Base-by-base conservation (phyloP, 2,329 filamentous ascomycete genomes). In the Ampelomyces quisqualis region DNA sequence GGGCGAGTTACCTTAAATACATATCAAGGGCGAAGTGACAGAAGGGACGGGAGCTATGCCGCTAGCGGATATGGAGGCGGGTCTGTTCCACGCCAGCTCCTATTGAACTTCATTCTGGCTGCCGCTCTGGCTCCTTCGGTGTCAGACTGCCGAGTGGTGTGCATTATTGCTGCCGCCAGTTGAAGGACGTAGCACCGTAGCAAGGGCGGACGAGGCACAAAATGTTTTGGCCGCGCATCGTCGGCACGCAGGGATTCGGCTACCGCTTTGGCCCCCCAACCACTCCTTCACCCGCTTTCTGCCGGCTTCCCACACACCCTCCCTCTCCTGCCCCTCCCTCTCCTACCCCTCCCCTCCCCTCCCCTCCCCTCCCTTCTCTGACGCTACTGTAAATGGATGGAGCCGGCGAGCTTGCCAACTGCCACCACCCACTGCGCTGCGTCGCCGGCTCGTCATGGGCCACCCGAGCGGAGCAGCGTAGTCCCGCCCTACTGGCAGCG, bases 401-500 rank as follows among this genome's bases (percentile, higher is more conserved):
- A 68, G 64, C 59, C 60, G 58, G 55, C 55, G 55, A 55, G 47
- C 42, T 53, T 51, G 61, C 53, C 62, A 51, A 43, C 61, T 56
- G 49, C 39, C 43, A 48, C 52, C 49, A 47, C 51, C 51, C 49
- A 50, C 45, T 51, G 44, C 45, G 45, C 59, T 38, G 49, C 55
- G 41, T 55, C 56, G 41, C 51, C 54, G 38, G 48, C 43, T 38
- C 39, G 45, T 41, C 52, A 55, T 49, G 53, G 45, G 38, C 35
- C 43, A 45, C 53, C 54, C 27, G 54, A 64, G 51, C 56, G 61
- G 49, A 62, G 42, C 49, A 62, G 58, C 39, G 53, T 69, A 40
- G 62, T 73, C 19, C 74, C 74, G 32, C 73, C 73, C 5, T 77
- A 72, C 62, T 77, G 74, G 73, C 65, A 70, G 45, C 55, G 62